phyloP scores from a whole-genome alignment of 2,329 filamentous ascomycete genomes.

The Macrophomina tecta region DNA sequence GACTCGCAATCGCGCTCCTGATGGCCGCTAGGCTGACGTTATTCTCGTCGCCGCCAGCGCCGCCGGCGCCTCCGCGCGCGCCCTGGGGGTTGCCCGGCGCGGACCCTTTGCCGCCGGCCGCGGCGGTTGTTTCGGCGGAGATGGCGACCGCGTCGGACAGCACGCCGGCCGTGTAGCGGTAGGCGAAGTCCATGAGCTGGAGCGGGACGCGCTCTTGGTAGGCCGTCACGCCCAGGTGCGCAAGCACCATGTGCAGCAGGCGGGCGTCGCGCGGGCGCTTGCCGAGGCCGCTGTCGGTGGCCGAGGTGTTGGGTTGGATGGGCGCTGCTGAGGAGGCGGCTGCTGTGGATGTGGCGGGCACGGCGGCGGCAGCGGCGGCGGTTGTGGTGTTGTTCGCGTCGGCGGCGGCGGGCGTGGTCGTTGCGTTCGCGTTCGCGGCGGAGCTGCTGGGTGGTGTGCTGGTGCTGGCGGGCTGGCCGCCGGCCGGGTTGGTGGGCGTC shows the following conservation, averaged over 20 bases:
- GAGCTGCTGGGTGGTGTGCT: conserved; percentile 42
- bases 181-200: conserved; percentile 83
- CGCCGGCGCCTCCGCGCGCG: conserved; percentile 12
- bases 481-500: conserved; percentile 38
- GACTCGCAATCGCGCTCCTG: conserved; percentile 72
- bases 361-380: conserved; percentile 31
- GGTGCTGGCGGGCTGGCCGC: conserved; percentile 31
- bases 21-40: conserved; percentile 70
- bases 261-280: conserved; percentile 77
- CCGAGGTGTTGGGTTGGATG: conserved; percentile 41
- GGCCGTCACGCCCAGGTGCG: conserved; percentile 76
- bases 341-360: conserved; percentile 20
- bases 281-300: conserved; percentile 39
- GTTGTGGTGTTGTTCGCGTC: conserved; percentile 32
- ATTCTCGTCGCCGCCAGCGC: conserved; percentile 46
- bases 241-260: conserved; percentile 79
- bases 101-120: conserved; percentile 27
- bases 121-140: conserved; percentile 28
- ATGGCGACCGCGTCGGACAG: conserved; percentile 70
- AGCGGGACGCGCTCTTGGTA: conserved; percentile 85
- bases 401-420: conserved; percentile 30
- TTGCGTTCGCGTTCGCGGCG: conserved; percentile 40
- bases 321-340: conserved; percentile 29
- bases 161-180: conserved; percentile 77
- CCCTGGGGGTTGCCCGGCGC: conserved; percentile 35